These are phyloP conservation scores for Niveomyces coronatus DNA, from an alignment of 2,329 filamentous ascomycete genomes.

Conservation along the genomic window DNA sequence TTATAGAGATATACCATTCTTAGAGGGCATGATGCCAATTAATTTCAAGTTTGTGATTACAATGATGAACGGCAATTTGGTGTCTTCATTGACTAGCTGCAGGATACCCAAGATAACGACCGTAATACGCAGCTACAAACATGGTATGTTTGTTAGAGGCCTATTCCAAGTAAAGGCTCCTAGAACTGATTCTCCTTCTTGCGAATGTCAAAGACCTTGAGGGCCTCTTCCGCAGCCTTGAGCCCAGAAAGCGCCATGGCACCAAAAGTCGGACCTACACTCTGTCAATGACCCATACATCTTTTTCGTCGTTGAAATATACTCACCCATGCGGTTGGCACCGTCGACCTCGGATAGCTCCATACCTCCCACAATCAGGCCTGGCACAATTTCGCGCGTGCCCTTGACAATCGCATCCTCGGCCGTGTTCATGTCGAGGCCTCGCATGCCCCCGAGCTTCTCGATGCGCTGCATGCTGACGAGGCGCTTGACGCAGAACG, in stretches of 20 bases:
- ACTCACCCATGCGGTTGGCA: constrained; percentile 73
- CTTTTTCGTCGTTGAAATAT: background rate
- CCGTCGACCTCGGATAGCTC: constrained; percentile 85
- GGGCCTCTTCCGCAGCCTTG: constrained; percentile 81
- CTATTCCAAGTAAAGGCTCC: no score
- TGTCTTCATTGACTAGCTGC: no score
- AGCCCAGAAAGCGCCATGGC: constrained; percentile 83
- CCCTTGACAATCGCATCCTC: constrained; percentile 92
- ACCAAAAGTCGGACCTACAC: constrained; percentile 61
- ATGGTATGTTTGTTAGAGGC: no score
- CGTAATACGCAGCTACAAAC: no score
- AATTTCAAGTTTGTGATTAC: no score
- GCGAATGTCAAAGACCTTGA: constrained; percentile 66
- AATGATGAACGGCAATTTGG: no score
- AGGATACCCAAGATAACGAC: no score
- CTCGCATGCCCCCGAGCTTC: constrained; percentile 83
- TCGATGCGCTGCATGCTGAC: constrained; percentile 79
- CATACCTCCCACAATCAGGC: constrained; percentile 90
- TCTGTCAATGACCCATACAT: background rate
- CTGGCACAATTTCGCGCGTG: constrained; percentile 78
- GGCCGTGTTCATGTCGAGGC: constrained; percentile 82
- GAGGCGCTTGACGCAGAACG: constrained; percentile 83
- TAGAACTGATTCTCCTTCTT: constrained; percentile 65
- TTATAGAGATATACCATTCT: no score
- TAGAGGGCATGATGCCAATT: no score